phyloP scores from a whole-genome alignment of 1,139 yeast genomes.

The Kodamaea ohmeri region DNA sequence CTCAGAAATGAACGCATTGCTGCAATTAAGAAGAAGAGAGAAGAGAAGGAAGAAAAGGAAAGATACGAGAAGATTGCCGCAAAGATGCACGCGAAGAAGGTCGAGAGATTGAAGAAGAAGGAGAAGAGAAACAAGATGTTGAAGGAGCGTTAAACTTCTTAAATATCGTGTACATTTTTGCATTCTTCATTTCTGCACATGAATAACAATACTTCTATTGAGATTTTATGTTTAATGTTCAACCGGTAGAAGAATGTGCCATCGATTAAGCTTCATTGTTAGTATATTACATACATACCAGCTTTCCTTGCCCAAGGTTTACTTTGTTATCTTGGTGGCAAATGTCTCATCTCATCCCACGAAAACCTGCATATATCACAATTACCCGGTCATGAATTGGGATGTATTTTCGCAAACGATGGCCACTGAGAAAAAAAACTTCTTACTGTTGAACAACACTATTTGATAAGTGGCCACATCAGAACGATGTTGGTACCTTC shows the following conservation, averaged over 20 bases:
- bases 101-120: slow-evolving; percentile 73
- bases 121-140: slow-evolving; percentile 80
- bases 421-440: not conserved
- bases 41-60: slow-evolving; percentile 69
- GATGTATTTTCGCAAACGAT: not conserved
- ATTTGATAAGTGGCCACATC: not conserved
- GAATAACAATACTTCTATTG: too few relatives aligned
- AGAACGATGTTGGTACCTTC: too few relatives aligned
- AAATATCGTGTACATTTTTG: not conserved
- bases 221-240: too few relatives aligned
- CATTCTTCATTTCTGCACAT: slow-evolving; percentile 7
- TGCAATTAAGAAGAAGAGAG: slow-evolving; percentile 61
- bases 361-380: slow-evolving; percentile 2
- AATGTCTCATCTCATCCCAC: not conserved
- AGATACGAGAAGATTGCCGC: slow-evolving; percentile 68
- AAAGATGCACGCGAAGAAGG: slow-evolving; percentile 76
- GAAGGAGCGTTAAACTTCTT: slow-evolving; percentile 52
- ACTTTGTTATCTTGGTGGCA: too few relatives aligned
- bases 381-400: slow-evolving; percentile 4
- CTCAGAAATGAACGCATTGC: slow-evolving; percentile 50
- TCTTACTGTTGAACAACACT: not conserved
- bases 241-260: too few relatives aligned
- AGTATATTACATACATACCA: too few relatives aligned
- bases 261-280: too few relatives aligned
- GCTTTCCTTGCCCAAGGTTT: too few relatives aligned